Percentiles rank a stretch among this genome's conserved stretches.
Conservation (phyloP, 2,329 filamentous ascomycete genomes). For the Diaporthe ilicicola region DNA sequence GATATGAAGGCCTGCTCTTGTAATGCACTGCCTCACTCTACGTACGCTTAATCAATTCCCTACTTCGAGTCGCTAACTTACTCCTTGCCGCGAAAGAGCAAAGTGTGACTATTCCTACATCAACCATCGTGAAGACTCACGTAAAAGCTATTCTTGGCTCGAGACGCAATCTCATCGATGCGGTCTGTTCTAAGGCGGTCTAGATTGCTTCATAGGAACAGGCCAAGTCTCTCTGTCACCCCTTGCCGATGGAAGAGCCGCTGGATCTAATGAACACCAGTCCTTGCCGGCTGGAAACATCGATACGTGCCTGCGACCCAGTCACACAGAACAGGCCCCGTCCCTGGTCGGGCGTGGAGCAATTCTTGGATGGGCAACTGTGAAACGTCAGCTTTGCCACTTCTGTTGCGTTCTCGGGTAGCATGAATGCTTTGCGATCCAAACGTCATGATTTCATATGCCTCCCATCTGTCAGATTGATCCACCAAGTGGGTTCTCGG, state of each 20-base stretch:
- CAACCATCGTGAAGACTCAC: too few relatives aligned
- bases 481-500: slow-evolving; percentile 5
- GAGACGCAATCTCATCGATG: not conserved
- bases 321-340: not conserved
- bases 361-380: not conserved
- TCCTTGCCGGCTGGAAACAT: not conserved
- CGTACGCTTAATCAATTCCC: not conserved
- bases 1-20: too few relatives aligned
- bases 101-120: not conserved
- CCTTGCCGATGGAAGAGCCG: not conserved
- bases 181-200: not conserved
- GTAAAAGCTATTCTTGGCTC: not conserved
- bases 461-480: not conserved
- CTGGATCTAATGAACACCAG: not conserved
- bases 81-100: not conserved
- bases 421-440: not conserved
- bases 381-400: not conserved
- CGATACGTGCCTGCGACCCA: not conserved
- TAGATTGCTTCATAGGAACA: not conserved
- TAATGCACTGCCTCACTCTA: not conserved
- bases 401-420: not conserved
- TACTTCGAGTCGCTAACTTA: not conserved
- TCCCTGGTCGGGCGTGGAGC: not conserved
- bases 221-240: not conserved
- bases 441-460: not conserved